These are phyloP conservation scores for Myxozyma neglecta DNA, from an alignment of 805 yeast genomes.

Conservation along the genomic window DNA sequence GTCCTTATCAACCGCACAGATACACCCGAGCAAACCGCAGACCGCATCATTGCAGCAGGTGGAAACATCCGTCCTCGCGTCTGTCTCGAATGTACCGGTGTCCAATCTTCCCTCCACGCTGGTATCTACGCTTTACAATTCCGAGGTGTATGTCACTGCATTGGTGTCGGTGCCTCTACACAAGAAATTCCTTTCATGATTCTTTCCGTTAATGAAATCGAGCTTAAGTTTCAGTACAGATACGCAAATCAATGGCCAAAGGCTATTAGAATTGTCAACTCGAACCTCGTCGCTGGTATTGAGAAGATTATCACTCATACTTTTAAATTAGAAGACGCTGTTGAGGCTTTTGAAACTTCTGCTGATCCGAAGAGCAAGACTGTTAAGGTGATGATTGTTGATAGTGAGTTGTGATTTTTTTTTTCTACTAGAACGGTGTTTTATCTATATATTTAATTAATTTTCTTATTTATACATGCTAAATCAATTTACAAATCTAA, in stretches of 20 bases:
- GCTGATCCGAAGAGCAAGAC: conserved; percentile 48
- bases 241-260: conserved; percentile 60
- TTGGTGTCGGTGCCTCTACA: conserved; percentile 54
- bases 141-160: conserved; percentile 49
- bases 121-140: conserved; percentile 50
- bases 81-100: conserved; percentile 57
- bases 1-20: conserved; percentile 48
- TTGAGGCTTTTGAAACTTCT: conserved; percentile 47
- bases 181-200: conserved; percentile 58
- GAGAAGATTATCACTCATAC: conserved; percentile 52
- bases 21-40: conserved; percentile 41
- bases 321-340: conserved; percentile 50
- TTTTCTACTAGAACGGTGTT: background rate
- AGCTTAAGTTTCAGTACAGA: conserved; percentile 53
- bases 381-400: conserved; percentile 51
- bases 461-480: background rate
- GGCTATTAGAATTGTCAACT: conserved; percentile 51
- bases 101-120: conserved; percentile 50
- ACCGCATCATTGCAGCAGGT: conserved; percentile 39
- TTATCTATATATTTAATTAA: background rate
- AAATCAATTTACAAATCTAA: too few species aligned
- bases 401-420: conserved; percentile 32
- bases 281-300: conserved; percentile 46
- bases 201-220: conserved; percentile 53
- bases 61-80: conserved; percentile 49